phyloP scores from a whole-genome alignment of 768 basidiomycete species.

The Dictyophora rubrovolvata region DNA sequence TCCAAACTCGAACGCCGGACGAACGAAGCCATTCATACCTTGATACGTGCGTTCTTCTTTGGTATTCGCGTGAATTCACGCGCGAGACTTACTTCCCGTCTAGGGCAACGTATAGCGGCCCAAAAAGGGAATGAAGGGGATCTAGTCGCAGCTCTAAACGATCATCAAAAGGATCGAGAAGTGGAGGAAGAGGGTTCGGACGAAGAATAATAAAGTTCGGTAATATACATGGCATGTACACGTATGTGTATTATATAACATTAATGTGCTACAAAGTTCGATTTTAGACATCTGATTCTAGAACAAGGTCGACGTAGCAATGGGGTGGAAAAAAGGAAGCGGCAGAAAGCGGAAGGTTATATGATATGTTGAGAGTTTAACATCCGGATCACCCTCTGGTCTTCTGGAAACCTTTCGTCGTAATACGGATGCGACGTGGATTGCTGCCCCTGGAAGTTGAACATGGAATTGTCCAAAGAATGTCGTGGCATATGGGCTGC shows the following conservation, averaged over 20 bases:
- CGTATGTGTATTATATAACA: constrained; percentile 8
- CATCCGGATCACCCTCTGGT: constrained; percentile 52
- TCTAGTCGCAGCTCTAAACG: constrained; percentile 74
- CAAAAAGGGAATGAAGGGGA: constrained; percentile 76
- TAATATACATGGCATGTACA: neutral
- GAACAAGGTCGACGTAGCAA: neutral
- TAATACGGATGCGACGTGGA: constrained; percentile 15
- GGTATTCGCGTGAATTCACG: neutral
- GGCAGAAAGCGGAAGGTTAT: constrained; percentile 11
- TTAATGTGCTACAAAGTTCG: constrained; percentile 1
- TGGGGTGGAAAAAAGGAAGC: neutral
- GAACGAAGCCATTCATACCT: constrained; percentile 82
- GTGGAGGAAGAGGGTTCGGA: constrained; percentile 49
- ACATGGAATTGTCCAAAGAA: constrained; percentile 16
- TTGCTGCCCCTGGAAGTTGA: constrained; percentile 17
- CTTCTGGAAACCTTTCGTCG: constrained; percentile 39
- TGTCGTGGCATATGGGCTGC: neutral
- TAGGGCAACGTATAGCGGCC: constrained; percentile 70
- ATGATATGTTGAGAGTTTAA: constrained; percentile 34
- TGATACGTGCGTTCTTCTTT: constrained; percentile 63
- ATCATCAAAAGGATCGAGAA: constrained; percentile 50
- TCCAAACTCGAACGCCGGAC: constrained; percentile 85
- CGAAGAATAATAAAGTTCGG: constrained; percentile 34
- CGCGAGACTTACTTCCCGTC: neutral
- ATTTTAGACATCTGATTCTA: constrained; percentile 1